phyloP scores from a whole-genome alignment of 2,329 filamentous ascomycete genomes.

The Penicillium sp. region DNA sequence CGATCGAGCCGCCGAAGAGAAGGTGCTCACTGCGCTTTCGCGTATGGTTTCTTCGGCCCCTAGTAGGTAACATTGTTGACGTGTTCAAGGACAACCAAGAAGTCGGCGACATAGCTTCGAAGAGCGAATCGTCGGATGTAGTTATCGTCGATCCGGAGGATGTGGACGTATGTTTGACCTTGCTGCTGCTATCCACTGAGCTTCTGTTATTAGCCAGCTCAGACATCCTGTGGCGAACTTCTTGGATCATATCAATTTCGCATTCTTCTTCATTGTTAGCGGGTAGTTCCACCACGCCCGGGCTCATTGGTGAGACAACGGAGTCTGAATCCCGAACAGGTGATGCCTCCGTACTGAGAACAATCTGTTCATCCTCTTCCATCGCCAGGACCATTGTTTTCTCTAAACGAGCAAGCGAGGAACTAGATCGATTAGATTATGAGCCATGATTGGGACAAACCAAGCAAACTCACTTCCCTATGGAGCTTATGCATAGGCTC shows the following conservation, averaged over 20 bases:
- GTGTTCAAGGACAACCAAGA: constrained; percentile 8
- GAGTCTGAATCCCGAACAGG: constrained; percentile 6
- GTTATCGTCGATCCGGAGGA: constrained; percentile 21
- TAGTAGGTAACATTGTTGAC: background rate
- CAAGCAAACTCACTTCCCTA: constrained; percentile 22
- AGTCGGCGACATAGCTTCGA: constrained; percentile 4
- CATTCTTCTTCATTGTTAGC: constrained; percentile 2
- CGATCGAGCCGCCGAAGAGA: constrained; percentile 2
- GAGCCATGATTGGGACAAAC: no score
- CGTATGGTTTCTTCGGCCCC: background rate
- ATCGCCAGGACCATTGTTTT: constrained; percentile 19
- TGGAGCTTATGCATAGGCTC: constrained; percentile 27
- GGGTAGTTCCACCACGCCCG: background rate
- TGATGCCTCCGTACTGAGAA: constrained; percentile 1
- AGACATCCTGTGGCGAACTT: background rate
- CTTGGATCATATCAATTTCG: background rate
- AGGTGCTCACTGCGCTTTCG: constrained; percentile 1
- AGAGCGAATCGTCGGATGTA: constrained; percentile 15
- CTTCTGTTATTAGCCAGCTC: background rate
- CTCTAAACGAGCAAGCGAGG: constrained; percentile 23
- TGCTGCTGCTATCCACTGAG: background rate
- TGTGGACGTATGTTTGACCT: constrained; percentile 9
- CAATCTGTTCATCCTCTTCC: constrained; percentile 16
- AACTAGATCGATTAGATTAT: constrained; percentile 12
- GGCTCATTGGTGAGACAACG: constrained; percentile 4